phyloP scores from a whole-genome alignment of 1,284 basidiomycete genomes.

The Pseudomicrostroma phylloplanum region DNA sequence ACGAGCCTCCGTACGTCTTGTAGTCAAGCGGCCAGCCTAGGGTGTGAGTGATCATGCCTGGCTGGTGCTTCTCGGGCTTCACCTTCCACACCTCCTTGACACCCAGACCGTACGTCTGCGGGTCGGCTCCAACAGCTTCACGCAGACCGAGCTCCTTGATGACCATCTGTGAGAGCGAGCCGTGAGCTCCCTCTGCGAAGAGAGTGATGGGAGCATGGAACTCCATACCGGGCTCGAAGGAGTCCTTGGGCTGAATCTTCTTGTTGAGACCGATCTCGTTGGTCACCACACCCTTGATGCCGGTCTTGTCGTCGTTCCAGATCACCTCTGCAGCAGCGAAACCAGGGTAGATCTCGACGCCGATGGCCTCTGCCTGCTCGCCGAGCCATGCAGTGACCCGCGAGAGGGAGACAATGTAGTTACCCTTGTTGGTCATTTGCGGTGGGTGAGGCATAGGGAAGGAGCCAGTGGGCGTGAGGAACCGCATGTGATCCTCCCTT shows the following conservation, averaged over 20 bases:
- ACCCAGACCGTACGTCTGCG: slow-evolving; percentile 93
- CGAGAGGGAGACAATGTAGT: slow-evolving; percentile 87
- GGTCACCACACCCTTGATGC: slow-evolving; percentile 77
- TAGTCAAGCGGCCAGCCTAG: slow-evolving; percentile 86
- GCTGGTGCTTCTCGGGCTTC: slow-evolving; percentile 66
- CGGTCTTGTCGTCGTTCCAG: slow-evolving; percentile 59
- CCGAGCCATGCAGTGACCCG: slow-evolving; percentile 85
- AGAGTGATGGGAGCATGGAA: slow-evolving; percentile 89
- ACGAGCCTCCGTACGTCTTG: slow-evolving; percentile 86
- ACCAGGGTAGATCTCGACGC: slow-evolving; percentile 94
- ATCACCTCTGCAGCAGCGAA: slow-evolving; percentile 84
- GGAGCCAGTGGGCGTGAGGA: slow-evolving; percentile 66
- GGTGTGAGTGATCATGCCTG: slow-evolving; percentile 85
- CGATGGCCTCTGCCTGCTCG: slow-evolving; percentile 77
- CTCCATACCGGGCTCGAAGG: slow-evolving; percentile 94
- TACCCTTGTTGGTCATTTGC: slow-evolving; percentile 90
- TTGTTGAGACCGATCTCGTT: slow-evolving; percentile 92
- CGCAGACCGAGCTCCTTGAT: slow-evolving; percentile 73
- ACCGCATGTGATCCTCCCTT: slow-evolving; percentile 76
- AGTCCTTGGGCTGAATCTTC: slow-evolving; percentile 70
- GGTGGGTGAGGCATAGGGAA: slow-evolving; percentile 91
- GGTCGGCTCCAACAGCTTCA: slow-evolving; percentile 62
- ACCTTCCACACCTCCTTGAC: slow-evolving; percentile 98
- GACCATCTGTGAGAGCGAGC: slow-evolving; percentile 76
- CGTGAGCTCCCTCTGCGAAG: slow-evolving; percentile 94